A percentile compares a stretch with the other conserved stretches of the same genome.
phyloP scores from a whole-genome alignment of 192 early-diverging fungal genomes.

The Coemansia sp. region DNA sequence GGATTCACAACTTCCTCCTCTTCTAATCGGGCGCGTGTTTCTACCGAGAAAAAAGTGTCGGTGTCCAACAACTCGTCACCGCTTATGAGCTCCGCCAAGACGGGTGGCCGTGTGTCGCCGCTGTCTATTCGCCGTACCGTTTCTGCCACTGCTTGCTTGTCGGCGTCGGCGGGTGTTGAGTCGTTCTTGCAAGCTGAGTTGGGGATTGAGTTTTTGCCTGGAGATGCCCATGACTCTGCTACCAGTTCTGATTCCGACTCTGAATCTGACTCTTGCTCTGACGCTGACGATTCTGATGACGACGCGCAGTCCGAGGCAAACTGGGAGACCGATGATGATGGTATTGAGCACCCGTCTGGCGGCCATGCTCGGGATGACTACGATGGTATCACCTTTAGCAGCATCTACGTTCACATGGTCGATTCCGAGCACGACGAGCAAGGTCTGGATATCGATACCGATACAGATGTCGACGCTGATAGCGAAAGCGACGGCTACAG shows the following conservation, averaged over 20 bases:
- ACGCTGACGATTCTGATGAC: constrained; percentile 7
- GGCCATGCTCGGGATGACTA: neutral
- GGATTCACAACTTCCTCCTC: constrained; percentile 22
- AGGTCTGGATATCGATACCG: constrained; percentile 9
- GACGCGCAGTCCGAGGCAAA: constrained; percentile 8
- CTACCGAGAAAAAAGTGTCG: constrained; percentile 4
- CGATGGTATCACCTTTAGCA: constrained; percentile 17
- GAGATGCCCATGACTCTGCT: constrained; percentile 2
- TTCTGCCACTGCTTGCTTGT: constrained; percentile 20
- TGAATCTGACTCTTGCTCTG: neutral
- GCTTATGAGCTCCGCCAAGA: constrained; percentile 5
- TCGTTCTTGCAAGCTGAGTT: constrained; percentile 9
- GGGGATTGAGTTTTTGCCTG: constrained; percentile 22
- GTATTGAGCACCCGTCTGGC: neutral
- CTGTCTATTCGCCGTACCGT: constrained; percentile 26
- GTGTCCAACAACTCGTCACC: constrained; percentile 27
- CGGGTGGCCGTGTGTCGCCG: neutral
- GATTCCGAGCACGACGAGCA: constrained; percentile 7
- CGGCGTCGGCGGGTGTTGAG: neutral
- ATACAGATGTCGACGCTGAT: constrained; percentile 11
- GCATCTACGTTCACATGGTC: neutral
- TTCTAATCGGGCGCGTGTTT: neutral
- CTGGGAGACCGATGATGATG: constrained; percentile 8
- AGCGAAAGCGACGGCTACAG: constrained; percentile 12
- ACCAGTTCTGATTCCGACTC: neutral